A percentile compares a stretch with the other conserved stretches of the same genome.
phyloP scores from a whole-genome alignment of 768 basidiomycete genomes.

The Leccinum boreale region DNA sequence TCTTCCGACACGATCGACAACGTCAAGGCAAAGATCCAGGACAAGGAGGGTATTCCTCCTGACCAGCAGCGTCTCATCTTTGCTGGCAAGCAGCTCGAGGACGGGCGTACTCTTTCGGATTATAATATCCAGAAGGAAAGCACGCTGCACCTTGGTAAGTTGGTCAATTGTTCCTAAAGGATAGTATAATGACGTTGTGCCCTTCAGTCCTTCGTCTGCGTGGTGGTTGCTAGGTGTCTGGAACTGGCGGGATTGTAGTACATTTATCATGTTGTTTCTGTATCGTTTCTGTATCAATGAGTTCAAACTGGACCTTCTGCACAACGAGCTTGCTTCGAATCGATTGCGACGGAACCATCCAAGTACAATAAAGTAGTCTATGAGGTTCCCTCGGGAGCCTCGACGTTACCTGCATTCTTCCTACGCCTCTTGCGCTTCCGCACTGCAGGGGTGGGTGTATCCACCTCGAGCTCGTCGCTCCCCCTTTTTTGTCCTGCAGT shows the following conservation, averaged over 20 bases:
- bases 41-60: conserved; percentile 78
- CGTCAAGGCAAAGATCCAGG: conserved; percentile 75
- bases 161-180: neutral
- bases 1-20: conserved; percentile 76
- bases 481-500: conserved; percentile 21
- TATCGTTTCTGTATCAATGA: neutral
- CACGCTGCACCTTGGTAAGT: conserved; percentile 56
- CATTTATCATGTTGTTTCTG: neutral
- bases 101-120: conserved; percentile 73
- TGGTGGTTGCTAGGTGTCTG: conserved; percentile 55
- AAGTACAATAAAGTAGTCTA: neutral
- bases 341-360: neutral
- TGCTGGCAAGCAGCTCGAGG: conserved; percentile 76
- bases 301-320: neutral
- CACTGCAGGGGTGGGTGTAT: fast-evolving
- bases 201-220: conserved; percentile 67
- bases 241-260: neutral
- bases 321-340: neutral
- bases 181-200: neutral
- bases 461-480: neutral
- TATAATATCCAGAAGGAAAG: conserved; percentile 77
- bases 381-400: neutral
- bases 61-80: conserved; percentile 80
- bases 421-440: conserved; percentile 27
- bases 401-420: neutral